Base-by-base conservation (phyloP, 1,284 basidiomycete species). In the Tilletia indica region DNA sequence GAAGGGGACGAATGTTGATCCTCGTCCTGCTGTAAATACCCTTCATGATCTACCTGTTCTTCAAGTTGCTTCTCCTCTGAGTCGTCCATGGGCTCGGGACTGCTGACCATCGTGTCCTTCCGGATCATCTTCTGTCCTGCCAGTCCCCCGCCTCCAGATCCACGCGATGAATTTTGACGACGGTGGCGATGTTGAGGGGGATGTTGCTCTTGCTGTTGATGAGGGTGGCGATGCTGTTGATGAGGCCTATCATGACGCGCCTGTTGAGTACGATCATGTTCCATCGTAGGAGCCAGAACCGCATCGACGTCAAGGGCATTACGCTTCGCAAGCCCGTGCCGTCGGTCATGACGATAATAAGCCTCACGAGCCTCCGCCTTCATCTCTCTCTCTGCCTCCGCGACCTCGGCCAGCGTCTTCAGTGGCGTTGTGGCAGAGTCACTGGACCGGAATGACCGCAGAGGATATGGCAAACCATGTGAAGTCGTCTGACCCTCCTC, bases 51-150 rank as follows among this genome's bases (percentile, higher is more conserved):
- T 16, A 64, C 61, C 38, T 64, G 61, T 16, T 39, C 61, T 38
- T 34, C 31, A 5, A 64, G 61, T 12, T 38, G 38, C 4, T 64
- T 38, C 14, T 64, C 36, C 8, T 64, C 61, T 4, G 31, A 25
- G 4, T 64, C 61, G 34, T 38, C n/a, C 61, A 64, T 64, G 14
- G 36, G 36, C 34, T 64, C 61, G 6, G 61, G 61, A 64, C 34
- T 64, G 16, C 61, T 34, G 5, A n/a, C 19, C 61, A 64, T 64
- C 9, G 31, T 19, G 61, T 64, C 61, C 19, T 64, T 34, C 3
- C 36, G 34, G n/a, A 64, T 64, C 34, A 64, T 64, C 21, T 64
- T 64, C 34, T 64, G 61, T n/a, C 61, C 61, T 16, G 34, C 21
- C 4, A 64, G 61, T 6, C 61, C 25, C 2, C 25, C 25, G 25